Evolutionary conservation across 1,284 basidiomycete species (phyloP).

Genomic region (Malassezia psittaci): DNA sequence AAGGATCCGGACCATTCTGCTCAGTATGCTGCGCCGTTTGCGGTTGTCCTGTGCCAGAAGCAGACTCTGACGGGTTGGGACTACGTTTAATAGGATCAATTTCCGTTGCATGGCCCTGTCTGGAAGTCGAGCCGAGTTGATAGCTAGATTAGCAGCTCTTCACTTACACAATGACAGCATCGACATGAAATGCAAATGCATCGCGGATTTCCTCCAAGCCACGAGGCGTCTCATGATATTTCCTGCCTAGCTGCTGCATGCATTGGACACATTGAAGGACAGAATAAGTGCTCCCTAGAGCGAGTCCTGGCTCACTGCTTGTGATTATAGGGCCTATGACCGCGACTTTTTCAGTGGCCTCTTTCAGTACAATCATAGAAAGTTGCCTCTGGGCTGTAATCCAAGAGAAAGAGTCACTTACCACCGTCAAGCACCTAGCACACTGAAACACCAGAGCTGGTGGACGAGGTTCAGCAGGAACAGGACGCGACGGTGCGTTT

Average conservation of each 20-base stretch:
- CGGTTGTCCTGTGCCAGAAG: no score
- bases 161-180: constrained; percentile 14
- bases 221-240: constrained; percentile 25
- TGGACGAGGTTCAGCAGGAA: constrained; percentile 1
- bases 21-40: neutral
- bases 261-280: constrained; percentile 23
- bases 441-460: constrained; percentile 29
- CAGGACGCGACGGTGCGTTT: neutral
- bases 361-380: constrained; percentile 25
- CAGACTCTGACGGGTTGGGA: neutral
- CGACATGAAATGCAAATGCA: constrained; percentile 22
- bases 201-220: constrained; percentile 24
- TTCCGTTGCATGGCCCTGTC: neutral
- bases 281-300: constrained; percentile 23
- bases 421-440: constrained; percentile 18
- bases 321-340: constrained; percentile 8
- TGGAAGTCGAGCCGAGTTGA: neutral
- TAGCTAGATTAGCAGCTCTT: neutral
- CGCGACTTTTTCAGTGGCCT: constrained; percentile 20
- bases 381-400: constrained; percentile 24
- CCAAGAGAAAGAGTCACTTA: constrained; percentile 27
- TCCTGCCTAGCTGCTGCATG: constrained; percentile 17
- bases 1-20: neutral
- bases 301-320: constrained; percentile 18
- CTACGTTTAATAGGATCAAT: neutral